Conservation (phyloP, 257 asterid genomes). For the Solanum etuberosum region DNA sequence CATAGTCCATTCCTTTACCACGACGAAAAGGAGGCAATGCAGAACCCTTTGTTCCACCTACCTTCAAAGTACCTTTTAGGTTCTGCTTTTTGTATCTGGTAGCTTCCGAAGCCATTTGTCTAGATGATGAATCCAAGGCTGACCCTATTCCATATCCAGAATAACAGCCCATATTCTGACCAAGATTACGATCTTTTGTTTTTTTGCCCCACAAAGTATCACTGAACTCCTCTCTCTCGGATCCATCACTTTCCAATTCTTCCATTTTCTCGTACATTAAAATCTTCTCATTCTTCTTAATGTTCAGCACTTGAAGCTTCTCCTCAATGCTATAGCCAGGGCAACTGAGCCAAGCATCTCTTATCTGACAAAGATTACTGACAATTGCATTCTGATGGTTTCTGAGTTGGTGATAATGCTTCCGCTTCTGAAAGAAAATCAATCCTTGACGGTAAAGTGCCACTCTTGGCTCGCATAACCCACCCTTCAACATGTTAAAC, state of each 20-base stretch:
- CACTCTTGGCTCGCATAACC: constrained; percentile 91
- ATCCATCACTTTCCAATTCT: constrained; percentile 62
- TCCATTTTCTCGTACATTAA: constrained; percentile 93
- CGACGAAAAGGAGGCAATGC: constrained; percentile 31
- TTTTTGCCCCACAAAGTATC: constrained; percentile 65
- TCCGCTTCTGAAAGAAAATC: constrained; percentile 65
- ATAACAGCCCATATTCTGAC: constrained; percentile 37
- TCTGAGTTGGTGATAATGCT: constrained; percentile 71
- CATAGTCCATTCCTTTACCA: constrained; percentile 31
- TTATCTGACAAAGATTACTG: constrained; percentile 72
- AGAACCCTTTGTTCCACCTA: constrained; percentile 39
- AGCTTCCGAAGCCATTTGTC: constrained; percentile 30
- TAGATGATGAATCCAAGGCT: constrained; percentile 35
- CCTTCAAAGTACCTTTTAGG: constrained; percentile 51
- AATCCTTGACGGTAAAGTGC: constrained; percentile 93
- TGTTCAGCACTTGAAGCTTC: constrained; percentile 88
- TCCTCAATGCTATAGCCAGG: constrained; percentile 89
- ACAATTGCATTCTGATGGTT: constrained; percentile 77
- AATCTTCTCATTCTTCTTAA: constrained; percentile 83
- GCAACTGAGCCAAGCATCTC: constrained; percentile 86
- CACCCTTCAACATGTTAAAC: constrained; percentile 89
- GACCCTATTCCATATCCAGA: constrained; percentile 32
- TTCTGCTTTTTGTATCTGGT: constrained; percentile 50
- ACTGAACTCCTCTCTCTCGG: constrained; percentile 73
- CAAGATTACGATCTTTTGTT: constrained; percentile 53